Conservation (phyloP, 2,329 filamentous ascomycete genomes). For the Monilinia fructigena region DNA sequence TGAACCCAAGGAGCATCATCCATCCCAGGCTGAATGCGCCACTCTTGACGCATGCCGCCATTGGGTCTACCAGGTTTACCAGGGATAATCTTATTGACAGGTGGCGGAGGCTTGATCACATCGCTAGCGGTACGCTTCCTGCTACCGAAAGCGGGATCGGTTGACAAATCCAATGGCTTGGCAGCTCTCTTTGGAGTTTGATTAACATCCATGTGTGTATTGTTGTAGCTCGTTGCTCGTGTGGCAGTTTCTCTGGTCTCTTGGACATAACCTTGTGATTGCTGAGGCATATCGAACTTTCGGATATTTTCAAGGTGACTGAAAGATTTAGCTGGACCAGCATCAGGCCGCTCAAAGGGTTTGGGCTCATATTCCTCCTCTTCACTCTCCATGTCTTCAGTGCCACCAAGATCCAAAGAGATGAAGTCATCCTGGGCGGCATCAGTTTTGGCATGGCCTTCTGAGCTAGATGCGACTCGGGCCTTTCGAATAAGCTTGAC, state of each 20-base stretch:
- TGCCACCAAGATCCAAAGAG: conserved; percentile 66
- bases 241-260: background rate
- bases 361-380: conserved; percentile 23
- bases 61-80: conserved; percentile 28
- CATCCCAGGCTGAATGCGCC: conserved; percentile 42
- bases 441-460: conserved; percentile 50
- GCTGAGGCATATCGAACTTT: conserved; percentile 15
- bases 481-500: conserved; percentile 91
- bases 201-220: background rate
- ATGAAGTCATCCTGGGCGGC: conserved; percentile 80
- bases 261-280: background rate
- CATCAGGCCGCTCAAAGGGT: conserved; percentile 28
- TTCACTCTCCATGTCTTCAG: conserved; percentile 32
- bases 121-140: conserved; percentile 76
- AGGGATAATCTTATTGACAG: conserved; percentile 29
- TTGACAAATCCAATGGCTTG: conserved; percentile 33
- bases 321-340: conserved; percentile 6
- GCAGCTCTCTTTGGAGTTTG: conserved; percentile 3
- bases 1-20: conserved; percentile 62
- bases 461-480: conserved; percentile 57
- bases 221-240: background rate
- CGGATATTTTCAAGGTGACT: conserved; percentile 22
- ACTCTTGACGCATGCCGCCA: conserved; percentile 45
- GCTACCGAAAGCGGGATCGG: conserved; percentile 54
- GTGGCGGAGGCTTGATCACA: conserved; percentile 48